These are phyloP conservation scores for Tephrocybe sp. DNA, from an alignment of 768 basidiomycete species.

Conservation along the genomic window DNA sequence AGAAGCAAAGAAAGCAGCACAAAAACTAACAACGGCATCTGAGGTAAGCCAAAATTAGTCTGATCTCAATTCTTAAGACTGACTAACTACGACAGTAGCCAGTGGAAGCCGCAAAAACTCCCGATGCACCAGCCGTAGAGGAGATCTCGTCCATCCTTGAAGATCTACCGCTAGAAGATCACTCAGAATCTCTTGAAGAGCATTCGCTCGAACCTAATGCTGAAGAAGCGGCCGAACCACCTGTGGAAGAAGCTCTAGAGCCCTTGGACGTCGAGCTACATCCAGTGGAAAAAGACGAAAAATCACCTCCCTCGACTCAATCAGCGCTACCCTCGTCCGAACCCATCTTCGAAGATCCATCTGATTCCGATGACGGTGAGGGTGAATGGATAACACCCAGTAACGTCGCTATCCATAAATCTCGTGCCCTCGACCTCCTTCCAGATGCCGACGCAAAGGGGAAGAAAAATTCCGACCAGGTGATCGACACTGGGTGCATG, in stretches of 20 bases:
- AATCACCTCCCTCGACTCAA: constrained; percentile 5
- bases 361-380: constrained; percentile 77
- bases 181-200: constrained; percentile 12
- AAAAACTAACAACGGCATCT: constrained; percentile 22
- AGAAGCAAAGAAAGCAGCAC: constrained; percentile 40
- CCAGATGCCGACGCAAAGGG: constrained; percentile 48
- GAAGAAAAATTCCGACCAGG: constrained; percentile 38
- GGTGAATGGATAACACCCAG: constrained; percentile 97
- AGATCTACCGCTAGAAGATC: constrained; percentile 16
- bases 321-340: constrained; percentile 15
- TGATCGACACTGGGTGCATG: constrained; percentile 83
- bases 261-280: constrained; percentile 48
- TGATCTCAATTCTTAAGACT: constrained; percentile 8
- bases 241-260: constrained; percentile 29
- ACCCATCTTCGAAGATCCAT: constrained; percentile 73
- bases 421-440: constrained; percentile 80
- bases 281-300: constrained; percentile 26
- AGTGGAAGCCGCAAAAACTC: constrained; percentile 2
- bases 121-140: constrained; percentile 8
- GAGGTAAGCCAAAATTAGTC: constrained; percentile 22
- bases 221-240: constrained; percentile 11
- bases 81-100: constrained; percentile 33
- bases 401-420: constrained; percentile 86
- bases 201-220: constrained; percentile 2
- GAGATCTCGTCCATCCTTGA: constrained; percentile 16